Base-by-base conservation (phyloP, 176 grass and related monocot genomes). In the Rhynchospora breviuscula region DNA sequence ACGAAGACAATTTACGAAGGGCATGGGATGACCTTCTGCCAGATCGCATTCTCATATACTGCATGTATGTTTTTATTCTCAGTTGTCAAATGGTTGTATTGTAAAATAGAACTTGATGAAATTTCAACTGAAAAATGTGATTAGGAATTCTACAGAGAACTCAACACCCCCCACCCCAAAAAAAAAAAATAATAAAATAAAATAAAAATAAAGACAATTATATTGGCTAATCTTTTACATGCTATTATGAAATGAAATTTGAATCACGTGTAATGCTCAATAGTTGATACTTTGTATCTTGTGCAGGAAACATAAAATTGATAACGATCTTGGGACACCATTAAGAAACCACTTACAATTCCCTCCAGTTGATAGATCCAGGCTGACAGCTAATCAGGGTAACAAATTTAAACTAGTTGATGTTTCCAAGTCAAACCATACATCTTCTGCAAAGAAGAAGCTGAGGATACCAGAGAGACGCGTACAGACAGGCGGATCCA, bases 251-350 rank as follows among this genome's bases (percentile, higher is more conserved):
- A 26, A 17, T 75, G 52, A 51, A 11, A 8, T n/a, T 62, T 78
- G 62, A 17, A 19, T 17, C 57, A 53, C 1, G n/a, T 1, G 18
- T 47, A 14, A 54, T 67, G 12, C 8, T 62, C 15, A 43, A 12
- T 84, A 79, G 13, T 83, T 19, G 51, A 12, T 84, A 79, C 18
- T 80, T 25, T 51, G 63, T 77, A 79, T 69, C 33, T 66, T 82
- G 83, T 86, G 60, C 90, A 95, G 93, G 86, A 90, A 90, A 49
- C 93, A 94, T 92, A 80, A 85, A 57, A 95, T 95, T 53, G 8
- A 85, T 0, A 19, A 44, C 80, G 48, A 90, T 25, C 56, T 85
- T 33, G 59, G 78, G 59, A 92, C 87, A 73, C 90, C 93, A 21
- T 67, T 7, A 58, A 88, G 84, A 87, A 83, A 92, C 79, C 88